phyloP scores from a whole-genome alignment of 192 early-diverging fungal genomes.

The Backusella australiensis region DNA sequence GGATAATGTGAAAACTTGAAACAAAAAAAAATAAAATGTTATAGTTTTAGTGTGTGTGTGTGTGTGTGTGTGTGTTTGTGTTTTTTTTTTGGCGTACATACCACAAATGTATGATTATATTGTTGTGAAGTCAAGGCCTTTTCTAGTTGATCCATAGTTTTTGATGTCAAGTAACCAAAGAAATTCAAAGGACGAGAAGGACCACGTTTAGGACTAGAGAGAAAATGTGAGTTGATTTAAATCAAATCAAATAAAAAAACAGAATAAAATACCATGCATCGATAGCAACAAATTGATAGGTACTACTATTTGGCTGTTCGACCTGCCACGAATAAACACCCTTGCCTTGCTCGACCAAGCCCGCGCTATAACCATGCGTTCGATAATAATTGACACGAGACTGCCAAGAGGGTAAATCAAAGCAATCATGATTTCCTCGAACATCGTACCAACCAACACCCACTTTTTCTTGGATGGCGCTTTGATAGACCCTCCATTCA shows the following conservation, averaged over 20 bases:
- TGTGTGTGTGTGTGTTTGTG: neutral
- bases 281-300: conserved; percentile 79
- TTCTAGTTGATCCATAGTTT: conserved; percentile 72
- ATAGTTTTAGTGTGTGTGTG: neutral
- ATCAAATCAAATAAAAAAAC: neutral
- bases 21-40: neutral
- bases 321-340: conserved; percentile 54
- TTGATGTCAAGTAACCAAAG: conserved; percentile 77
- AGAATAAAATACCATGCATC: conserved; percentile 64
- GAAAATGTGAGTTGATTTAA: neutral
- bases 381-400: conserved; percentile 62
- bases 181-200: conserved; percentile 85
- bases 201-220: conserved; percentile 58
- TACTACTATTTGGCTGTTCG: conserved; percentile 61
- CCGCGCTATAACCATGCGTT: conserved; percentile 45
- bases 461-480: conserved; percentile 50
- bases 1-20: conserved; percentile 73
- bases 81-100: conserved; percentile 27
- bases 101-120: conserved; percentile 67
- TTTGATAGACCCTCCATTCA: conserved; percentile 80
- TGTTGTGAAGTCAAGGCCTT: conserved; percentile 39
- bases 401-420: conserved; percentile 66
- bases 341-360: conserved; percentile 38
- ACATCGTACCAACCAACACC: conserved; percentile 74
- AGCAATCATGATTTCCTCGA: conserved; percentile 96